These are phyloP conservation scores for Glycine tomentella DNA, from an alignment of 306 rosid genomes.

Conservation along the genomic window DNA sequence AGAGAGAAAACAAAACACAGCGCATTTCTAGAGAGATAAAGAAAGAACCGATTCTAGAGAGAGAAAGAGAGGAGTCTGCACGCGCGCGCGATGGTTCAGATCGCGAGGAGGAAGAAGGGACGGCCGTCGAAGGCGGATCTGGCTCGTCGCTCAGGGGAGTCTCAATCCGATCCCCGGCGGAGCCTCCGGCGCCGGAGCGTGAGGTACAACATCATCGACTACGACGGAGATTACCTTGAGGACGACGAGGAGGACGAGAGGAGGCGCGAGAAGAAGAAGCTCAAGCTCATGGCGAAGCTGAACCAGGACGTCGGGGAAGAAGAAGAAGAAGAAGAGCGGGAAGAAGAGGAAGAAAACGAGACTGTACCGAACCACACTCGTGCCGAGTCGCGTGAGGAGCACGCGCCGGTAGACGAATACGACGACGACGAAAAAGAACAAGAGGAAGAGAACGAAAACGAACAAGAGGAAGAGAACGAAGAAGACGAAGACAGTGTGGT, in stretches of 20 bases:
- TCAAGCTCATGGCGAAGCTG: slow-evolving; percentile 85
- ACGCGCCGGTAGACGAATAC: slow-evolving; percentile 53
- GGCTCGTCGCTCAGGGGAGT: slow-evolving; percentile 72
- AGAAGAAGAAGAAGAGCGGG: neutral
- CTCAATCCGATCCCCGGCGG: slow-evolving; percentile 68
- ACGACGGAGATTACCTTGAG: slow-evolving; percentile 68
- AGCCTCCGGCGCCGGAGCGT: slow-evolving; percentile 87
- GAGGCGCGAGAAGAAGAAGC: slow-evolving; percentile 82
- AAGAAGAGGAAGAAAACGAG: slow-evolving; percentile 41
- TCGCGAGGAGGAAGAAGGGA: slow-evolving; percentile 97
- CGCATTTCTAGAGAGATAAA: slow-evolving; percentile 45
- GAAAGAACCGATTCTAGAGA: neutral
- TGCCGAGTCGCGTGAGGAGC: neutral
- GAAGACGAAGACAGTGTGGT: slow-evolving; percentile 40
- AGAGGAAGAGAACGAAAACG: slow-evolving; percentile 52
- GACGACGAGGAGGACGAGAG: slow-evolving; percentile 87
- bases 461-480: slow-evolving; percentile 40
- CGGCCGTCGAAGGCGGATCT: slow-evolving; percentile 98
- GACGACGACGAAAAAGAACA: slow-evolving; percentile 53
- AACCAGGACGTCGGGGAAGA: slow-evolving; percentile 55
- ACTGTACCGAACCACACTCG: slow-evolving; percentile 31
- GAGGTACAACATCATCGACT: slow-evolving; percentile 82
- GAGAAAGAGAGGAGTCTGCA: neutral
- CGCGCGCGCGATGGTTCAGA: slow-evolving; percentile 74
- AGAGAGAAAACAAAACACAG: slow-evolving; percentile 43